Percentiles rank a stretch among this genome's conserved stretches.
Conservation (phyloP, 2,329 filamentous ascomycete genomes). For the Colletotrichum sp. region DNA sequence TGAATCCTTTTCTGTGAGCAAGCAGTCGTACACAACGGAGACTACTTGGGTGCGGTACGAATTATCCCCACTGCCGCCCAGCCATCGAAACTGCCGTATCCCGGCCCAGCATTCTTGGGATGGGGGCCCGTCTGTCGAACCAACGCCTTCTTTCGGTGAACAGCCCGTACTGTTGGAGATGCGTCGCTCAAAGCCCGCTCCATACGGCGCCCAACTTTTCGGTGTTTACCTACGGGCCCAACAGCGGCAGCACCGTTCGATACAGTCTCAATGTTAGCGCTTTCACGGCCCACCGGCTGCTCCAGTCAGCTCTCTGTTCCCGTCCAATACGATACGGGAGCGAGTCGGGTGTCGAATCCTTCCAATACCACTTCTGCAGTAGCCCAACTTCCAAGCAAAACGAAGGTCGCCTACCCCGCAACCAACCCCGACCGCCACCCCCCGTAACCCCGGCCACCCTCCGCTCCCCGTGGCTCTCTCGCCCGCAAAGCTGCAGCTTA, state of each 20-base stretch:
- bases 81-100: slow-evolving; percentile 4
- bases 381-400: background rate
- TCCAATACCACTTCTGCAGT: background rate
- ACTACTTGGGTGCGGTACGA: background rate
- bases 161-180: background rate
- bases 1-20: background rate
- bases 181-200: background rate
- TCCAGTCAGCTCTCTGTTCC: background rate
- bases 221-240: background rate
- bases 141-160: background rate
- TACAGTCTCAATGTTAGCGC: background rate
- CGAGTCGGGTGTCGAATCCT: background rate
- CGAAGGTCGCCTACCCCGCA: slow-evolving; percentile 6
- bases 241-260: background rate
- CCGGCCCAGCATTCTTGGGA: slow-evolving; percentile 4
- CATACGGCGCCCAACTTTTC: background rate
- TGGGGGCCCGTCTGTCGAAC: background rate
- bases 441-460: slow-evolving; percentile 5
- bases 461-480: background rate
- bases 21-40: background rate
- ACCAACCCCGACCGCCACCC: background rate
- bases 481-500: slow-evolving; percentile 17
- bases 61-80: background rate
- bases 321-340: background rate
- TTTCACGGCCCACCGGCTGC: background rate